Evolutionary conservation across 2,329 filamentous ascomycete species (phyloP), one percentile per base, ranked within the genome.

Genomic region (Proliferodiscus dingleyae): DNA sequence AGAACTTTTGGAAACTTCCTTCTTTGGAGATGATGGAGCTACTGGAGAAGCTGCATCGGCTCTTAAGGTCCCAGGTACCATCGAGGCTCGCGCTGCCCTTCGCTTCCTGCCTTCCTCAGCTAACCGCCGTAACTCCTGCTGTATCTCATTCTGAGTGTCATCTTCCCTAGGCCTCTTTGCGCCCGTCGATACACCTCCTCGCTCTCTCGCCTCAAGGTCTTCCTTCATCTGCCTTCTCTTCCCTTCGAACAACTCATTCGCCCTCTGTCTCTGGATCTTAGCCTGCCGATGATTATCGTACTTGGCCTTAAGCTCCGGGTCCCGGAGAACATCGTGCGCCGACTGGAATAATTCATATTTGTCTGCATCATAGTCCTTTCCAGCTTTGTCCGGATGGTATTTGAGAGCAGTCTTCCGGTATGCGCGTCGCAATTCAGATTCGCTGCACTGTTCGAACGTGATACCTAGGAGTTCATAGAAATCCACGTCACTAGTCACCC

Each of bases 371-470:
- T 85, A 88, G 29, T 75, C 71, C 42, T 78, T 80, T 52, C 83
- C 79, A 45, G 90, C 83, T 69, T 96, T 95, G 74, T 97, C 91
- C 1, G 91, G 91, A 66, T 97, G 91, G 71, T 90, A 89, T 61
- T 88, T 89, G n/a, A 95, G 73, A 3, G 89, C 89, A 23, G 84
- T 83, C 59, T 87, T 87, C 48, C 89, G 81, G 73, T 91, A 96
- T 36, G 88, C 89, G 55, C 61, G 59, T 24, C 60, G 58, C 5
- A 62, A 50, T 49, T 61, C 60, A 5, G 60, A 58, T 29, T 49
- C 50, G 0, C 54, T 53, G 47, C 47, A 58, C 15, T 50, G 50
- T 41, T 59, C 55, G 44, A 57, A 50, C 3, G 51, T 50, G 9
- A 63, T 46, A n/a, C 60, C 60, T 5, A 64, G 55, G 3, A 62